Conservation (phyloP, 1,284 basidiomycete species). For the Ceratobasidium theobromae region DNA sequence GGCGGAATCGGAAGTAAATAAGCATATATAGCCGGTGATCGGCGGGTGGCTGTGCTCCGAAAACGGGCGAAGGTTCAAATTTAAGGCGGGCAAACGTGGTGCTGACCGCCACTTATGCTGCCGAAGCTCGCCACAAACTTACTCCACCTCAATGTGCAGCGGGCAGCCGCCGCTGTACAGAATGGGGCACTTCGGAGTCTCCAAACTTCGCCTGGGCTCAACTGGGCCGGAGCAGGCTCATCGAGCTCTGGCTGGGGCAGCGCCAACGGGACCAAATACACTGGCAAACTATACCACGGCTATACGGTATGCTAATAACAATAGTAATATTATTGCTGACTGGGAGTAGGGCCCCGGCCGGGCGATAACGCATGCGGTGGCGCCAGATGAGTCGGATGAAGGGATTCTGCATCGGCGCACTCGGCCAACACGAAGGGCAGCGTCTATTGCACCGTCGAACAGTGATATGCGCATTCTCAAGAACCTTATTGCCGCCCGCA, state of each 20-base stretch:
- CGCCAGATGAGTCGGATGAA: constrained; percentile 63
- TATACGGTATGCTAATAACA: constrained; percentile 49
- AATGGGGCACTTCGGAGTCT: constrained; percentile 64
- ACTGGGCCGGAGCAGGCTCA: constrained; percentile 51
- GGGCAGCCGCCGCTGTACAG: constrained; percentile 71
- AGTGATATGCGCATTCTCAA: constrained; percentile 23
- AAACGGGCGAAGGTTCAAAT: neutral
- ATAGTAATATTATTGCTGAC: constrained; percentile 6
- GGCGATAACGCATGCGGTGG: constrained; percentile 67
- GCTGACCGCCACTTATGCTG: constrained; percentile 54
- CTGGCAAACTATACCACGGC: constrained; percentile 65
- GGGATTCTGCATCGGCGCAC: constrained; percentile 6
- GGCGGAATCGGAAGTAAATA: too few relatives aligned
- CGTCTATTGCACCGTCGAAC: constrained; percentile 12
- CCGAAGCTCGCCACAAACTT: constrained; percentile 77
- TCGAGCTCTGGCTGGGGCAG: constrained; percentile 56
- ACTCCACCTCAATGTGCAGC: constrained; percentile 63
- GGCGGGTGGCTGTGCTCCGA: constrained; percentile 18
- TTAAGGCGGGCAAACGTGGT: neutral
- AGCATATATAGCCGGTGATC: too few relatives aligned
- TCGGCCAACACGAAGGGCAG: constrained; percentile 35
- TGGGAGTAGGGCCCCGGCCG: constrained; percentile 58
- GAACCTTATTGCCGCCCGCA: constrained; percentile 18
- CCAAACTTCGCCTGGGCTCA: constrained; percentile 48
- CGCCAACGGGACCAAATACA: constrained; percentile 64